A percentile compares a stretch with the other conserved stretches of the same genome.
phyloP scores from a whole-genome alignment of 2,329 filamentous ascomycete species.

The Fusarium haematococcum region DNA sequence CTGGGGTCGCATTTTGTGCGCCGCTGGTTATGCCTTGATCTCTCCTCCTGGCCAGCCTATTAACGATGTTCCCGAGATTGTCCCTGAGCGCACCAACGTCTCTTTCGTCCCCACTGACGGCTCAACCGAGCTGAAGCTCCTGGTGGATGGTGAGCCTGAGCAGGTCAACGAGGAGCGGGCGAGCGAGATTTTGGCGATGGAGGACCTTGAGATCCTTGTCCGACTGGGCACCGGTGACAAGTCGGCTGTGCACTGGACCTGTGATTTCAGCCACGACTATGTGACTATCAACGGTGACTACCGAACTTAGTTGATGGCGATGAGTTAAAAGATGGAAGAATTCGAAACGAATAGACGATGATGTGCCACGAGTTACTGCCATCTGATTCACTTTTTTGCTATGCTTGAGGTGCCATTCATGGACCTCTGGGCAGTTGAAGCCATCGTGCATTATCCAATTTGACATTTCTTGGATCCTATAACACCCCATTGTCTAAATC shows the following conservation, averaged over 20 bases:
- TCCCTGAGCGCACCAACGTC: slow-evolving; percentile 78
- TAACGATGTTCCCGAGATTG: slow-evolving; percentile 72
- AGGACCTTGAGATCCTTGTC: slow-evolving; percentile 84
- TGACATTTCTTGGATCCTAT: not conserved
- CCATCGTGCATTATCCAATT: slow-evolving; percentile 1
- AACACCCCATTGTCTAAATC: slow-evolving; percentile 23
- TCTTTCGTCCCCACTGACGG: slow-evolving; percentile 84
- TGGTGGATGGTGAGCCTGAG: slow-evolving; percentile 85
- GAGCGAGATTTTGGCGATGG: slow-evolving; percentile 80
- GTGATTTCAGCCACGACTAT: slow-evolving; percentile 88
- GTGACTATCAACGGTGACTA: slow-evolving; percentile 78
- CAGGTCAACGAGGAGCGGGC: slow-evolving; percentile 81
- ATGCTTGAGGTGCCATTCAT: not conserved
- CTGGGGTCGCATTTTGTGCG: slow-evolving; percentile 97
- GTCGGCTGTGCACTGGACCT: slow-evolving; percentile 84
- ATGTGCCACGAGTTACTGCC: not conserved
- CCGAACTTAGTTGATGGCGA: slow-evolving; percentile 60
- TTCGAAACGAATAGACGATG: slow-evolving; percentile 6
- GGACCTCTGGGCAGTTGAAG: not conserved
- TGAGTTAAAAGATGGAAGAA: not conserved
- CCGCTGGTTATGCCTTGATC: slow-evolving; percentile 83
- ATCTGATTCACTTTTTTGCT: not conserved
- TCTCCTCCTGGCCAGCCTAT: slow-evolving; percentile 67
- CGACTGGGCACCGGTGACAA: slow-evolving; percentile 75
- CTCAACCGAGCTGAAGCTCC: slow-evolving; percentile 78